Percentiles rank a stretch among this genome's conserved stretches.
Evolutionary conservation across 2,329 filamentous ascomycete genomes (phyloP).

Genomic region (Metarhizium anisopliae): DNA sequence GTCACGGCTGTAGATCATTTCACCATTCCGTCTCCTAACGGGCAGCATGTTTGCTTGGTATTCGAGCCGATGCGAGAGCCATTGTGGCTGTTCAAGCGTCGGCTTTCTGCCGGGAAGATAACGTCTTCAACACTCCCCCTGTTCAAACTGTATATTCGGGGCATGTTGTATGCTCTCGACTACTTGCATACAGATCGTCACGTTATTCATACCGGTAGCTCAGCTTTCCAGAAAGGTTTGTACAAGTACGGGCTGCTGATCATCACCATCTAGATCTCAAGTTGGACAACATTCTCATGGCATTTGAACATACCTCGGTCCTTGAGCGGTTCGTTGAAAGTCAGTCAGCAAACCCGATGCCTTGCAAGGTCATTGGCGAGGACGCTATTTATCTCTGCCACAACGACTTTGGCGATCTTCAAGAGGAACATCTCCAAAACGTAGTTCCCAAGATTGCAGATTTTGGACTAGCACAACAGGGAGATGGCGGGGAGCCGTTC

Average conservation of each 20-base stretch:
- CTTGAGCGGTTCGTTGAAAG: conserved; percentile 10
- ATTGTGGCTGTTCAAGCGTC: conserved; percentile 22
- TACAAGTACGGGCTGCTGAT: neutral
- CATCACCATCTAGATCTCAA: conserved; percentile 14
- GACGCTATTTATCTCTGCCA: conserved; percentile 9
- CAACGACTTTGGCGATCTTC: conserved; percentile 9
- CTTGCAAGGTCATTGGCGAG: conserved; percentile 7
- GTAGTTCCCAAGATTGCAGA: conserved; percentile 11
- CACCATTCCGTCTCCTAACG: conserved; percentile 15
- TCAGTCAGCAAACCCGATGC: conserved; percentile 4
- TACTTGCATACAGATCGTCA: conserved; percentile 31
- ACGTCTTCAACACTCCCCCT: conserved; percentile 13
- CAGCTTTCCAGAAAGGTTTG: neutral
- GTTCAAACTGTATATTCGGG: conserved; percentile 24
- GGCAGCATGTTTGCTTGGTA: conserved; percentile 24
- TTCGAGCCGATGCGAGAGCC: conserved; percentile 29
- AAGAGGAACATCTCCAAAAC: conserved; percentile 3
- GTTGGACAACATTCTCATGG: conserved; percentile 15
- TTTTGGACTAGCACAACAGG: conserved; percentile 11
- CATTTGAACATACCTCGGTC: conserved; percentile 11
- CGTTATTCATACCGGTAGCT: conserved; percentile 27
- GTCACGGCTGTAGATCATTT: conserved; percentile 23
- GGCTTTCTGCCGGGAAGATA: conserved; percentile 23
- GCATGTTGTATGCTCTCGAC: conserved; percentile 31
- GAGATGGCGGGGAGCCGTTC: conserved; percentile 2